Conservation (phyloP, 331 rosid species). For the Erythrophleum ivorense region DNA sequence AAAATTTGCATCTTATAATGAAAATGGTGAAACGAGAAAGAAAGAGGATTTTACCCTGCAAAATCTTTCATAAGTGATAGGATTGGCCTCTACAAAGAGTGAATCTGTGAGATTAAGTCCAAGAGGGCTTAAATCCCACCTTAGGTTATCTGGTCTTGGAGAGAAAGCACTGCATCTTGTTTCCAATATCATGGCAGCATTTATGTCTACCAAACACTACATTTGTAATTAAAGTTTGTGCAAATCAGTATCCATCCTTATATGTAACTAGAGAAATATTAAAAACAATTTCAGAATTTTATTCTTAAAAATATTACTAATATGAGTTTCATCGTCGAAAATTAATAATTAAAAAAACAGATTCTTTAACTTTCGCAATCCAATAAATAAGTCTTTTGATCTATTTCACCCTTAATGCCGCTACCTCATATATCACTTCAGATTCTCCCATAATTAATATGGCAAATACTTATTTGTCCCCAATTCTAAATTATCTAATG, state of each 20-base stretch:
- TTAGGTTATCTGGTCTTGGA: constrained; percentile 4
- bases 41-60: constrained; percentile 35
- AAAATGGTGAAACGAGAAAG: neutral
- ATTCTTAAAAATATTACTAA: too few relatives aligned
- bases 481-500: too few relatives aligned
- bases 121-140: constrained; percentile 16
- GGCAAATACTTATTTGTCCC: too few relatives aligned
- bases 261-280: too few relatives aligned
- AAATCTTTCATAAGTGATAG: neutral
- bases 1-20: neutral
- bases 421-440: too few relatives aligned
- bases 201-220: constrained; percentile 37
- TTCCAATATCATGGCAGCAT: constrained; percentile 31
- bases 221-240: neutral
- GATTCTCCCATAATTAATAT: too few relatives aligned
- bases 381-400: too few relatives aligned
- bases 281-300: neutral
- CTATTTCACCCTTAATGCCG: too few relatives aligned
- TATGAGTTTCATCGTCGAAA: too few relatives aligned
- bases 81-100: constrained; percentile 33
- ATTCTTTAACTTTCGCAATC: too few relatives aligned
- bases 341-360: too few relatives aligned
- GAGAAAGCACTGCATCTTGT: neutral
- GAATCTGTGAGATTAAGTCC: constrained; percentile 28
- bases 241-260: neutral